These are phyloP conservation scores for Cyphellophora europaea DNA, from an alignment of 2,329 filamentous ascomycete genomes.

Conservation along the genomic window DNA sequence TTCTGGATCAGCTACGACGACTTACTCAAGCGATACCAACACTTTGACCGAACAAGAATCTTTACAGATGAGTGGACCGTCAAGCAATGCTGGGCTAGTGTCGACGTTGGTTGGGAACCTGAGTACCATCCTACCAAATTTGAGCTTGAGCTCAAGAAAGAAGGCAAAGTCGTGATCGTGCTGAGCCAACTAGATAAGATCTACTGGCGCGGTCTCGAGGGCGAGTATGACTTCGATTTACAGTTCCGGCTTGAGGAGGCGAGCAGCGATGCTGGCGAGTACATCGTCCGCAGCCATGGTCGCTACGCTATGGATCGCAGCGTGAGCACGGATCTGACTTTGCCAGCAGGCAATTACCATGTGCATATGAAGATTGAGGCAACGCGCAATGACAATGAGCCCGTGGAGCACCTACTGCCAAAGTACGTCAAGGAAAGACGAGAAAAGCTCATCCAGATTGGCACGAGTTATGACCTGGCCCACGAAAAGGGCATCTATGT, in stretches of 20 bases:
- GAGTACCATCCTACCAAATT: conserved; percentile 55
- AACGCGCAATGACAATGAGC: conserved; percentile 42
- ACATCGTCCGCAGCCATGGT: conserved; percentile 47
- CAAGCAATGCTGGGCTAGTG: conserved; percentile 51
- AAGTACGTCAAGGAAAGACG: too few species aligned
- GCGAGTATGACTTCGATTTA: conserved; percentile 47
- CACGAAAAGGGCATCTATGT: conserved; percentile 32
- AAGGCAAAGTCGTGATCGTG: conserved; percentile 47
- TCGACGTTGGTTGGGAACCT: conserved; percentile 49
- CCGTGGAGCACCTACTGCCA: too few species aligned
- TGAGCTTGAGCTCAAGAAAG: conserved; percentile 41
- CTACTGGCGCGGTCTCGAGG: conserved; percentile 50
- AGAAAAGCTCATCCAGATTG: too few species aligned
- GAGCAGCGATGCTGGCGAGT: conserved; percentile 49
- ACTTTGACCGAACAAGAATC: conserved; percentile 51
- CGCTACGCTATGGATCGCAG: conserved; percentile 59
- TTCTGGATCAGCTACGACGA: conserved; percentile 55
- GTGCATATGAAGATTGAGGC: conserved; percentile 68
- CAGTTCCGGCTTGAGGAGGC: conserved; percentile 48
- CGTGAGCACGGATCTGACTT: conserved; percentile 65
- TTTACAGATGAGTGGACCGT: conserved; percentile 53
- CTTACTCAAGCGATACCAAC: conserved; percentile 48
- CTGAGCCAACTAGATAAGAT: conserved; percentile 51
- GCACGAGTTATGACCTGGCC: conserved; percentile 35
- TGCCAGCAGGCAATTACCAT: conserved; percentile 66